A percentile compares a stretch with the other conserved stretches of the same genome.
Conservation (phyloP, 257 asterid genomes). For the Voacanga thouarsii region DNA sequence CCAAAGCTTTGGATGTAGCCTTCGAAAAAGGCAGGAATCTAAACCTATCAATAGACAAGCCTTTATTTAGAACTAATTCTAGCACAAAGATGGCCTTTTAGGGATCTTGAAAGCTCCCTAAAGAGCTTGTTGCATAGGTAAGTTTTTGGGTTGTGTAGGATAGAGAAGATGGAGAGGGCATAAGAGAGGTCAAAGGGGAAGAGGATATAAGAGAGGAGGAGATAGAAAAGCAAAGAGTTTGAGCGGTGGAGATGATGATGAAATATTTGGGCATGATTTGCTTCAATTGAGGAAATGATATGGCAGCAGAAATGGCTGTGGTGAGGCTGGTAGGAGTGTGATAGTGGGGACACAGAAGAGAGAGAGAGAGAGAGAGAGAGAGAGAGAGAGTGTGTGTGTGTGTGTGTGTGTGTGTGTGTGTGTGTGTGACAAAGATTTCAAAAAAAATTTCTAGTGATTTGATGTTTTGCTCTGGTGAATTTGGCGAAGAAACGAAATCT, state of each 20-base stretch:
- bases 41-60: conserved; percentile 43
- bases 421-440: too few relatives aligned
- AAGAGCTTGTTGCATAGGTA: conserved; percentile 47
- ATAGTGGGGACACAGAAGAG: too few relatives aligned
- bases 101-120: conserved; percentile 43
- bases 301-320: conserved; percentile 35
- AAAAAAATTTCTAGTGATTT: too few relatives aligned
- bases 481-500: too few relatives aligned
- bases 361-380: too few relatives aligned
- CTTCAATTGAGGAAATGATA: conserved; percentile 53
- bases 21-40: conserved; percentile 62
- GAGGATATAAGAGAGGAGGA: too few relatives aligned
- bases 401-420: too few relatives aligned
- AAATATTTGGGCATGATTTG: conserved; percentile 56
- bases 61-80: conserved; percentile 33
- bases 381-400: too few relatives aligned
- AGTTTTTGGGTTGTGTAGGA: conserved; percentile 29
- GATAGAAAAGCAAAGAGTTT: too few relatives aligned
- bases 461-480: too few relatives aligned
- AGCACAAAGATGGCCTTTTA: conserved; percentile 40
- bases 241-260: conserved; percentile 38
- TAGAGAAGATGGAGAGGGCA: conserved; percentile 54
- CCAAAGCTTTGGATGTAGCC: conserved; percentile 45
- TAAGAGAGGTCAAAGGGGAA: too few relatives aligned
- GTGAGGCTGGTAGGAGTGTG: too few relatives aligned